These are phyloP conservation scores for Lentinula sp. DNA, from an alignment of 768 basidiomycete species.

Conservation along the genomic window DNA sequence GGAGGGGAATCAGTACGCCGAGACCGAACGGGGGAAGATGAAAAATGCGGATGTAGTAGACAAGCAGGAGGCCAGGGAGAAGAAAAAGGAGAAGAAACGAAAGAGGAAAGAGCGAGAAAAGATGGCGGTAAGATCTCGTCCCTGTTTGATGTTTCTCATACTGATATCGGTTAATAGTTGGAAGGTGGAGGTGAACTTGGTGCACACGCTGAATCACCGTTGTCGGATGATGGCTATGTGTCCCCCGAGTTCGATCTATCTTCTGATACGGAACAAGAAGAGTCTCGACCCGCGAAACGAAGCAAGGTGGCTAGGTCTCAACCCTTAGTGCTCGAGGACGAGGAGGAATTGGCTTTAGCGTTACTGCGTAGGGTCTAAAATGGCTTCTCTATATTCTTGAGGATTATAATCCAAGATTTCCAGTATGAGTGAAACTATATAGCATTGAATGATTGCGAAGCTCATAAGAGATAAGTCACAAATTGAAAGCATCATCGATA, in stretches of 20 bases:
- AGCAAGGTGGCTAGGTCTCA: slow-evolving; percentile 14
- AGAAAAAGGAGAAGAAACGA: slow-evolving; percentile 87
- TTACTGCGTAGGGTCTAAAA: slow-evolving; percentile 31
- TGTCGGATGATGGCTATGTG: slow-evolving; percentile 58
- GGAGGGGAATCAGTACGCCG: slow-evolving; percentile 64
- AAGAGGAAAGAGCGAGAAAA: slow-evolving; percentile 80
- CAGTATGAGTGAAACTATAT: no score
- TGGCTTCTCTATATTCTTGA: no score
- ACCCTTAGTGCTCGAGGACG: slow-evolving; percentile 35
- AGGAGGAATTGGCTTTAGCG: slow-evolving; percentile 60
- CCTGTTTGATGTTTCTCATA: neutral
- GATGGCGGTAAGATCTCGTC: slow-evolving; percentile 18
- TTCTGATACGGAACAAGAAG: slow-evolving; percentile 27
- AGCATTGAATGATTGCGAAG: no score
- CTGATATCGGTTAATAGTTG: slow-evolving; percentile 10
- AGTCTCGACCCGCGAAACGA: slow-evolving; percentile 25
- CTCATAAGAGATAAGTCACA: neutral
- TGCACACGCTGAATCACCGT: slow-evolving; percentile 29
- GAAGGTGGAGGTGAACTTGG: slow-evolving; percentile 24
- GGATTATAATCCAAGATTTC: no score
- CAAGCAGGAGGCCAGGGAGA: slow-evolving; percentile 79
- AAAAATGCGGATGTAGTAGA: slow-evolving; percentile 65
- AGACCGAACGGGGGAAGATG: slow-evolving; percentile 70
- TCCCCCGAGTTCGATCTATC: slow-evolving; percentile 64
- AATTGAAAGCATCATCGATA: neutral